A percentile compares a stretch with the other conserved stretches of the same genome.
Conservation (phyloP, 768 basidiomycete genomes). For the Filobasidium floriforme region DNA sequence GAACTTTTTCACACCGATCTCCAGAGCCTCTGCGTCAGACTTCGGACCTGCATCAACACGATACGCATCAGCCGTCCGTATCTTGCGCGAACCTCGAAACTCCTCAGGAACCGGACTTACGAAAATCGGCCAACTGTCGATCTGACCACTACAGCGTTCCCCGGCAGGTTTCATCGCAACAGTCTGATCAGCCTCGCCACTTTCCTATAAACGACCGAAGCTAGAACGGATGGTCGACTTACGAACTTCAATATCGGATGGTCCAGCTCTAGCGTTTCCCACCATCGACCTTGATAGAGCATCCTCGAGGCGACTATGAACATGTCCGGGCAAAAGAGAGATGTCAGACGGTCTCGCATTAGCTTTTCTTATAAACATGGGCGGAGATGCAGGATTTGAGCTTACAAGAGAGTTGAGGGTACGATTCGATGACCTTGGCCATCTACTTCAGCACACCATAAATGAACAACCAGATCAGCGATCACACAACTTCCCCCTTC, state of each 20-base stretch:
- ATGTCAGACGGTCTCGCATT: too few relatives aligned
- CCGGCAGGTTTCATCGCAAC: too few relatives aligned
- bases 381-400: neutral
- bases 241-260: neutral
- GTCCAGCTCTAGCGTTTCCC: neutral
- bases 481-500: too few relatives aligned
- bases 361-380: too few relatives aligned
- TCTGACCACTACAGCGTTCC: neutral
- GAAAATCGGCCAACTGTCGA: neutral
- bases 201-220: too few relatives aligned
- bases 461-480: neutral
- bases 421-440: slow-evolving; percentile 2
- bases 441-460: neutral
- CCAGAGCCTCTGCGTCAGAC: neutral
- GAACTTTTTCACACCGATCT: neutral
- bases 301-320: neutral
- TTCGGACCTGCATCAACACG: neutral
- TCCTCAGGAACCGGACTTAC: neutral
- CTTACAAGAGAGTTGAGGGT: slow-evolving; percentile 2
- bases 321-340: too few relatives aligned
- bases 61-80: too few relatives aligned
- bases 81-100: neutral
- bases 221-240: neutral
- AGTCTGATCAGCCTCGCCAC: too few relatives aligned
- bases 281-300: slow-evolving; percentile 2